Evolutionary conservation across 83 land plant species (phyloP), one percentile per base, ranked within the genome.

Genomic region (Picea mariana): DNA sequence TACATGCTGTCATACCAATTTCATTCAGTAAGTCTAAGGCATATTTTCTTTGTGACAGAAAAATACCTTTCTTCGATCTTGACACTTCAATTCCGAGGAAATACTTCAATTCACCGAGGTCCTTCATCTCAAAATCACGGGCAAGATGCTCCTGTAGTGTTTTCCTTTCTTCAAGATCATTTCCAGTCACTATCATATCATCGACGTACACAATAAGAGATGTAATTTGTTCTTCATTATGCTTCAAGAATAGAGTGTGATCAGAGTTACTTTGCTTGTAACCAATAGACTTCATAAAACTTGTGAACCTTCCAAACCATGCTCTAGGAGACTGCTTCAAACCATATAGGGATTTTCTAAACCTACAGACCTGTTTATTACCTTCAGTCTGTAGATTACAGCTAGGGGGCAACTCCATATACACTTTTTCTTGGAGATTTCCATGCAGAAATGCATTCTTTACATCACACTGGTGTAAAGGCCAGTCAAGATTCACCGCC

Each of bases 31-130:
- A 71, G 18, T 73, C 78, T 31, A 31, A 31, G 34, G 34, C 34
- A 31, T 31, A 31, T 31, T 31, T 31, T 31, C 34, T 31, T 31
- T 58, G 82, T 7, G 82, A 79, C 2, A 86, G 11, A 31, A 40
- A 17, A 3, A 82, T 65, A 3, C 82, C 79, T 31, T 52, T 7
- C 13, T 24, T 24, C 0, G 72, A 71, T 49, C 59, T 61, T 8
- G 84, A 34, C 5, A 86, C 63, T 55, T 86, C 82, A 20, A 82
- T 73, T 12, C 84, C 87, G 8, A 82, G 40, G 42, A 86, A 86
- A 40, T 82, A 86, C 23, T 40, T 79, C 9, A 86, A 47, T 0
- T 73, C 3, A 6, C 82, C 84, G 3, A 86, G 79, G 66, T 86
- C 84, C 75, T 86, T 86, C 5, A 80, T 64, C 3, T 75, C 31